Base-by-base conservation (phyloP, 208 protist genomes). In the Acanthamoeba sp. region DNA sequence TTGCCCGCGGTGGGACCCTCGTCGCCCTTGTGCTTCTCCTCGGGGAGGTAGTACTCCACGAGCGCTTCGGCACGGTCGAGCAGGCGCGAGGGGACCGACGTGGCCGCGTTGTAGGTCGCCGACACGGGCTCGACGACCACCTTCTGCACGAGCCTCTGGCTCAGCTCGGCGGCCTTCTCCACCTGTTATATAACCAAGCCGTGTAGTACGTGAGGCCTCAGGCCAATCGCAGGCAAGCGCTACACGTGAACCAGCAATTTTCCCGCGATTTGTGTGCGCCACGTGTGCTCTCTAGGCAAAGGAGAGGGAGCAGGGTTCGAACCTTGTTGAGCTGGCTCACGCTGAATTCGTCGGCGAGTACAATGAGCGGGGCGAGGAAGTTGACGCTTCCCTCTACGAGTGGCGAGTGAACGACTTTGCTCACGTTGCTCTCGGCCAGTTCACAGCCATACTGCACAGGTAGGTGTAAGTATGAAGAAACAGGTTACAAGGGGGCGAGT, bases 11-110 rank as follows among this genome's bases (percentile, higher is more conserved):
- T 29, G 29, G 71, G 71, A 20, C 71, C 71, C 18, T 80, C 71
- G 71, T 80, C 71, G 32, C 71, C 71, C 36, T 80, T 80, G 34
- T 42, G n/a, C 71, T 80, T 80, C 18, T 80, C 71, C 71, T 80
- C 71, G 36, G 71, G 71, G 7, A 80, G 36, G 38, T 80, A 80
- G 71, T 80, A 80, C 20, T 80, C 71, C 32, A 80, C 34, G 38
- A 80, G 38, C 6, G 71, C 71, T 24, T 80, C 71, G 22, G 71
- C 71, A 18, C 71, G 71, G 71, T 80, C 71, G 10, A 80, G 71
- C 36, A 80, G 1, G 36, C 71, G 71, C 16, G 71, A 80, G 0
- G 71, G 71, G 22, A 80, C 22, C 7, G 71, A 80, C 0, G 36
- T 48, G 10, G 29, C 38, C 7, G 71, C 29, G 36, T 38, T 80